Percentiles rank a stretch among this genome's conserved stretches.
phyloP scores from a whole-genome alignment of 2,329 filamentous ascomycete species.

The Chaetomiaceae sp. region DNA sequence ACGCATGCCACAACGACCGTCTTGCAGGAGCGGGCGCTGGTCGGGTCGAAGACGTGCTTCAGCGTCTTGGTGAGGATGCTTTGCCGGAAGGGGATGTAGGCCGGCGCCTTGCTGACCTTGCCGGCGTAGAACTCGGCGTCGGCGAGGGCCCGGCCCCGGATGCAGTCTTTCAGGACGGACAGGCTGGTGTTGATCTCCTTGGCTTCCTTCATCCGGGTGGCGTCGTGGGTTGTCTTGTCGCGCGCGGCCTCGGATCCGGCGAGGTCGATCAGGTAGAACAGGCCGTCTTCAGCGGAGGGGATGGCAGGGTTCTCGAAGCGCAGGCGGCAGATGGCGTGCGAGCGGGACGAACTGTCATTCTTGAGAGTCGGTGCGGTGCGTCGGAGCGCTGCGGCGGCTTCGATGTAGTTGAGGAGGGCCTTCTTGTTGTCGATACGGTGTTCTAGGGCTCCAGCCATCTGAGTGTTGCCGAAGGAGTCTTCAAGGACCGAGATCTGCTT shows the following conservation, averaged over 20 bases:
- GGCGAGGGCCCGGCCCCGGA: conserved; percentile 40
- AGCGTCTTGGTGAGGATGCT: conserved; percentile 45
- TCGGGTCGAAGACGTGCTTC: conserved; percentile 47
- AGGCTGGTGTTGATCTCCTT: conserved; percentile 46
- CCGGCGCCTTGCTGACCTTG: conserved; percentile 29
- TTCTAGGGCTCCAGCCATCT: conserved; percentile 42
- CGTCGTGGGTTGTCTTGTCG: conserved; percentile 37
- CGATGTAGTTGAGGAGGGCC: conserved; percentile 33
- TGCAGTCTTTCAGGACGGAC: conserved; percentile 49
- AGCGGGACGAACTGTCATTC: conserved; percentile 46
- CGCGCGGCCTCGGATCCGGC: conserved; percentile 47
- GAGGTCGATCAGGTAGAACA: conserved; percentile 45
- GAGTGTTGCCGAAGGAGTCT: conserved; percentile 41
- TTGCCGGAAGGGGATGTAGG: conserved; percentile 43
- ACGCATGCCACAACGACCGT: conserved; percentile 46
- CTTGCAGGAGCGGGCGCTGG: conserved; percentile 35
- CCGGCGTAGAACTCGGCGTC: conserved; percentile 27
- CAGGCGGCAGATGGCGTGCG: conserved; percentile 46
- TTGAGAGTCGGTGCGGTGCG: conserved; percentile 40
- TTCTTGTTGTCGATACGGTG: conserved; percentile 30
- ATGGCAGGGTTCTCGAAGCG: conserved; percentile 35
- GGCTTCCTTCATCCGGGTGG: conserved; percentile 43
- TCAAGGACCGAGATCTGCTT: conserved; percentile 41
- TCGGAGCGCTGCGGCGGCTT: conserved; percentile 38
- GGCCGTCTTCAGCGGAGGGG: conserved; percentile 35